Evolutionary conservation across 805 yeast genomes (phyloP), one percentile per base, ranked within the genome.

Genomic region (Tetrapisispora pingtungensis): DNA sequence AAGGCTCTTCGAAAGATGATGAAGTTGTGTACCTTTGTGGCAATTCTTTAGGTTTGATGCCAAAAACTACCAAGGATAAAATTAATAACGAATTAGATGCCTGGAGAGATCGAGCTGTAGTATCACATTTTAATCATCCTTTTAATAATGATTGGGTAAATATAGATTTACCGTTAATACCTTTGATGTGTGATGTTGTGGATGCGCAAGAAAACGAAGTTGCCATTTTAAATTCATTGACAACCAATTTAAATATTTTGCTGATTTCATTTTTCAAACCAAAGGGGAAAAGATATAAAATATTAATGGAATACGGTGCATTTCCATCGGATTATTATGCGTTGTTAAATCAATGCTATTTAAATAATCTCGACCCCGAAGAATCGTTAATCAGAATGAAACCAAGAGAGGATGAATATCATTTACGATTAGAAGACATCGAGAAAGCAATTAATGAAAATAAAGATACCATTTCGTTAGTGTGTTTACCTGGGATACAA

Each of bases 261-360:
- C 59, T 90, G 47, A 65, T 78, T 7, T 72, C 85, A 12, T 89
- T 90, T 58, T 89, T 86, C 65, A 72, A 70, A 51, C 96, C 96
- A 0, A 50, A 54, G 1, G 50, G 53, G 3, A 58, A 52, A 3
- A 73, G 80, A 50, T 71, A 73, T 48, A 86, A 86, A 67, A 84
- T 89, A 36, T 58, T 89, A 49, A 84, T 84, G 59, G 97, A 89
- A 57, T 79, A 79, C 53, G 83, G 81, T 46, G 90, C 97, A 0
- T 89, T 89, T 57, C 97, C 97, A 0, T 84, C 95, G 0, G 97
- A 89, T 61, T 84, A 75, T 65, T 89, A 88, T 65, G 90, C 96
- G 3, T 77, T 89, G 50, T 72, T 74, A 49, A 84, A 85, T 56
- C 80, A 84, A 59, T 86, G 77, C 24, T 70, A 70, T 57, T 61